Conservation (phyloP, 257 asterid species). For the Solanum paucissectum region DNA sequence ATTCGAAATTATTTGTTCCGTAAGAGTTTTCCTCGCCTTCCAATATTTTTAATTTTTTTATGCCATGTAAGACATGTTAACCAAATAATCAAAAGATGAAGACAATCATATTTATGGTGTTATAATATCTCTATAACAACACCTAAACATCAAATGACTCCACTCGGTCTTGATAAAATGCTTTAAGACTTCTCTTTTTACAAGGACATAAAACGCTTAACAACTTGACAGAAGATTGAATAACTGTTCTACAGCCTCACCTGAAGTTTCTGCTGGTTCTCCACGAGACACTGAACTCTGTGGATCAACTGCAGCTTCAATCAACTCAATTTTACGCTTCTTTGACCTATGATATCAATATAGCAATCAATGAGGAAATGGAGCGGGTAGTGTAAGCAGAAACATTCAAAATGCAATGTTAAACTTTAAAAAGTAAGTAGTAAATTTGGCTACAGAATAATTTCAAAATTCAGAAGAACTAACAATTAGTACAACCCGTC, state of each 20-base stretch:
- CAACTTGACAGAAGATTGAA: background rate
- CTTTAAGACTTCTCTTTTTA: background rate
- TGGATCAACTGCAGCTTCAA: constrained; percentile 14
- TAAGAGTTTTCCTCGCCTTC: background rate
- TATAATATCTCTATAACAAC: background rate
- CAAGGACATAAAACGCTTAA: background rate
- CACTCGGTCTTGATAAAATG: background rate
- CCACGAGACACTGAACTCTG: constrained; percentile 30
- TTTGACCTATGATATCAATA: constrained; percentile 36
- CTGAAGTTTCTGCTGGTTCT: constrained; percentile 20
- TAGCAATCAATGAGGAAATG: background rate
- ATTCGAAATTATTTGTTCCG: background rate
- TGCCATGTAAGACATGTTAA: background rate
- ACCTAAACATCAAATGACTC: background rate
- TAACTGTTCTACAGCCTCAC: constrained; percentile 2
- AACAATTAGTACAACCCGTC: background rate
- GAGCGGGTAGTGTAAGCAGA: background rate
- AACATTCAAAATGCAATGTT: background rate
- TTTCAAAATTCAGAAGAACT: background rate
- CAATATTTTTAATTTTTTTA: background rate
- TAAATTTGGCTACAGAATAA: background rate
- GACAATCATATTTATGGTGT: background rate
- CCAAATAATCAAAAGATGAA: background rate
- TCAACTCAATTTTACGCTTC: constrained; percentile 56
- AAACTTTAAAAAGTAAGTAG: background rate